phyloP scores from a whole-genome alignment of 2,329 filamentous ascomycete species.

The Stromatinia cepivora region DNA sequence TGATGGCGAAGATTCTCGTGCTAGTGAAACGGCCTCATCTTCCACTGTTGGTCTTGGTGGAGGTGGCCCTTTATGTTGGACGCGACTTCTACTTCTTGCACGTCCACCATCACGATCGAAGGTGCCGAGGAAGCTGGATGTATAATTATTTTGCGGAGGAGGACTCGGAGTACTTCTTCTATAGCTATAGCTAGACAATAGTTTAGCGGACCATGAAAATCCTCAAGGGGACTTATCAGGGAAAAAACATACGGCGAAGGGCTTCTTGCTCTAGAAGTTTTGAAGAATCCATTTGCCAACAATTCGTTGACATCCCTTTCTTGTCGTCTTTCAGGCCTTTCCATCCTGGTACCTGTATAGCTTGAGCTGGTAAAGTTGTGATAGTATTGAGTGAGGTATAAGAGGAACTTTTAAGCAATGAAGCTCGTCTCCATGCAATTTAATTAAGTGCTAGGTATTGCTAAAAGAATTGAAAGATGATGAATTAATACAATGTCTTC shows the following conservation, averaged over 20 bases:
- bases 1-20: slow-evolving; percentile 52
- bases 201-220: neutral
- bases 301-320: slow-evolving; percentile 34
- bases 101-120: slow-evolving; percentile 19
- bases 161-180: slow-evolving; percentile 10
- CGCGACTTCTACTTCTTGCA: slow-evolving; percentile 31
- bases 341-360: slow-evolving; percentile 27
- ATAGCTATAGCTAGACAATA: slow-evolving; percentile 17
- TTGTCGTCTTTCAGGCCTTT: slow-evolving; percentile 25
- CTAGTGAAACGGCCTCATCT: slow-evolving; percentile 64
- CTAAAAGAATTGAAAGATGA: neutral
- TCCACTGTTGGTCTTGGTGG: slow-evolving; percentile 68
- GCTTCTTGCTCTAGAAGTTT: slow-evolving; percentile 48
- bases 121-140: slow-evolving; percentile 24
- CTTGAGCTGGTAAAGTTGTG: neutral
- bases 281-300: slow-evolving; percentile 53
- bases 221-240: neutral
- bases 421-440: slow-evolving; percentile 1
- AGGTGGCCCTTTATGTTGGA: slow-evolving; percentile 31
- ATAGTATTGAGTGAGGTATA: neutral
- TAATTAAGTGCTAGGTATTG: neutral
- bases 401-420: neutral
- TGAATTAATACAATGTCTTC: neutral
- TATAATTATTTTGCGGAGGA: slow-evolving; percentile 24
- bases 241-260: slow-evolving; percentile 40